These are phyloP conservation scores for Fusarium albosuccineum DNA, from an alignment of 2,329 filamentous ascomycete genomes.

Conservation along the genomic window DNA sequence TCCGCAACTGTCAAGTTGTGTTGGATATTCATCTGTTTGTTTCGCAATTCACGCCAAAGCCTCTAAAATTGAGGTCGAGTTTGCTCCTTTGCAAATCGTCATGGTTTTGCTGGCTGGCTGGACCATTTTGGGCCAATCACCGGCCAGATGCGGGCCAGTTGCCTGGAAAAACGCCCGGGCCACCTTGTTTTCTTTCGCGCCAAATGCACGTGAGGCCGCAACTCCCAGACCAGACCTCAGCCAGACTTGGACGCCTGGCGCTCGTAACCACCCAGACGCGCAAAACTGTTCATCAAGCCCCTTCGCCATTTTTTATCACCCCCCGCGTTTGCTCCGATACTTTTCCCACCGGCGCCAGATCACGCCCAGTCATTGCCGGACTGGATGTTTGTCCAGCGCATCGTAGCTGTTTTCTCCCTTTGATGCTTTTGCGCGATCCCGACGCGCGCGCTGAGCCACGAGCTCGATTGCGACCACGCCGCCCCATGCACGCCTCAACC, in stretches of 20 bases:
- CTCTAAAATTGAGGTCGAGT: conserved; percentile 21
- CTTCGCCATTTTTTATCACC: conserved; percentile 24
- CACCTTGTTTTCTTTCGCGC: conserved; percentile 43
- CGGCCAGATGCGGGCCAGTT: conserved; percentile 35
- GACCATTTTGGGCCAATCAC: conserved; percentile 27
- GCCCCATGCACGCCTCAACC: conserved; percentile 44
- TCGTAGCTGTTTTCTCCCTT: conserved; percentile 11
- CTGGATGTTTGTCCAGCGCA: conserved; percentile 19
- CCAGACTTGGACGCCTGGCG: conserved; percentile 25
- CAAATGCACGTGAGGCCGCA: conserved; percentile 42
- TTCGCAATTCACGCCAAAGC: conserved; percentile 29
- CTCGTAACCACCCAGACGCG: conserved; percentile 40
- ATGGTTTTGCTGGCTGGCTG: conserved; percentile 8
- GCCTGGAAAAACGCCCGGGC: conserved; percentile 41
- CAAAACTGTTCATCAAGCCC: conserved; percentile 37
- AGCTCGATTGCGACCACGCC: conserved; percentile 41
- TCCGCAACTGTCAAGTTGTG: conserved; percentile 2
- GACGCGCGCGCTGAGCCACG: conserved; percentile 44
- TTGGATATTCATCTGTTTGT: conserved; percentile 23
- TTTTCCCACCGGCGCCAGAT: conserved; percentile 21
- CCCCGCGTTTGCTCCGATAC: conserved; percentile 23
- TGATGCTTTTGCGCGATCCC: conserved; percentile 34
- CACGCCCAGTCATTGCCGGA: conserved; percentile 8
- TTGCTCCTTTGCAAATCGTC: conserved; percentile 33
- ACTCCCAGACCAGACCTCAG: conserved; percentile 36